phyloP scores from a whole-genome alignment of 768 basidiomycete genomes.

The Goffeauzyma gilvescens region DNA sequence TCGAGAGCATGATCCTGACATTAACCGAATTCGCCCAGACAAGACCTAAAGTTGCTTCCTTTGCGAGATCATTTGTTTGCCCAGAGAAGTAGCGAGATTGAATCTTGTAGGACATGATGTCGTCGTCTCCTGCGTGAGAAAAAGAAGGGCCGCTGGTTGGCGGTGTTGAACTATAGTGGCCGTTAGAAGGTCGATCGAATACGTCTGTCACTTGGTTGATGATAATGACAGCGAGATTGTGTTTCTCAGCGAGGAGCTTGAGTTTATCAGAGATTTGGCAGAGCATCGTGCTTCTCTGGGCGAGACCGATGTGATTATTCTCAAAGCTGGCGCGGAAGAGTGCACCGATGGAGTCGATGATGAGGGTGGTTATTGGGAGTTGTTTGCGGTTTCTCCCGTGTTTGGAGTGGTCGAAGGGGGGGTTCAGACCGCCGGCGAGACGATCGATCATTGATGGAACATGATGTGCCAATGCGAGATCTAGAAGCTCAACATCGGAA shows the following conservation, averaged over 20 bases:
- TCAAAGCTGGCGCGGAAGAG: conserved; percentile 53
- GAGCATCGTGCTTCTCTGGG: conserved; percentile 55
- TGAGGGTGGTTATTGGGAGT: conserved; percentile 52
- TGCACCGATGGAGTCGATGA: conserved; percentile 77
- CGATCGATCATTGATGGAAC: conserved; percentile 28
- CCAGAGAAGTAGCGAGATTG: conserved; percentile 63
- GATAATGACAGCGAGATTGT: conserved; percentile 56
- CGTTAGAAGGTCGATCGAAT: conserved; percentile 36
- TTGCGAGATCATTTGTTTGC: conserved; percentile 43
- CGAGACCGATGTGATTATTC: conserved; percentile 44
- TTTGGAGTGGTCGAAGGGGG: conserved; percentile 39
- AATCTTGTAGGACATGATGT: conserved; percentile 43
- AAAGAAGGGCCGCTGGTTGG: too few species aligned
- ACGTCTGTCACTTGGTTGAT: conserved; percentile 77
- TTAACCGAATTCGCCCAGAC: conserved; percentile 91
- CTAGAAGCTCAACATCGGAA: conserved; percentile 32
- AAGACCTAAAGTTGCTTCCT: conserved; percentile 70
- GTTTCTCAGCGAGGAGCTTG: conserved; percentile 47
- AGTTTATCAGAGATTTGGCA: conserved; percentile 48
- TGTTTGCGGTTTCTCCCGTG: conserved; percentile 11
- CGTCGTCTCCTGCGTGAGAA: too few species aligned
- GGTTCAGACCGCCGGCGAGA: conserved; percentile 39
- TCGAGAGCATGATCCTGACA: conserved; percentile 57
- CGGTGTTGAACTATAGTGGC: too few species aligned
- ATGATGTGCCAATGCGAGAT: conserved; percentile 32